Conservation (phyloP, 139 green algal genomes). For the Mesotaenium endlicherianum region DNA sequence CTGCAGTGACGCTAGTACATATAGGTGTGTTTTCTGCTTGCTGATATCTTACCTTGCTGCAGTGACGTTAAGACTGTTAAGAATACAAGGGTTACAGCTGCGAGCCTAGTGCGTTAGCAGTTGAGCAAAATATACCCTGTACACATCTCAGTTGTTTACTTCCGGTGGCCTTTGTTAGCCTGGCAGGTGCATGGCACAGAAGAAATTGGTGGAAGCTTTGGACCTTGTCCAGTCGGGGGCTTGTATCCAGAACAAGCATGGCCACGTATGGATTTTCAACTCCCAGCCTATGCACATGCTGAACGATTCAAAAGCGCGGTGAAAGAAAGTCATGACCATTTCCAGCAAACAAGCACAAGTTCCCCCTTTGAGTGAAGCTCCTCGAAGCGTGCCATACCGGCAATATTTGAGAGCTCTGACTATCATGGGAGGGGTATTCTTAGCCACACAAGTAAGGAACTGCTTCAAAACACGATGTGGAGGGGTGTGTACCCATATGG, state of each 20-base stretch:
- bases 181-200: constrained; percentile 45
- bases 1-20: neutral
- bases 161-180: neutral
- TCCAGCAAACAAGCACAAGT: too few relatives aligned
- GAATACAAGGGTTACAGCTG: neutral
- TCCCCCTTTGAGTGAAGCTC: too few relatives aligned
- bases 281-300: neutral
- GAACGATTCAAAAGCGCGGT: too few relatives aligned
- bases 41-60: neutral
- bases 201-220: constrained; percentile 54
- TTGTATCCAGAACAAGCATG: constrained; percentile 59
- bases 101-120: neutral
- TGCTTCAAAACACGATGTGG: too few relatives aligned
- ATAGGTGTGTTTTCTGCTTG: neutral
- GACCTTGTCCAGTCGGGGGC: constrained; percentile 63
- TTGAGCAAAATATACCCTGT: neutral
- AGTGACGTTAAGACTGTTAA: too few relatives aligned
- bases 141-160: neutral
- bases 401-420: too few relatives aligned
- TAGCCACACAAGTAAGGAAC: too few relatives aligned
- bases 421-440: too few relatives aligned
- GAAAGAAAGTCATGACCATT: too few relatives aligned
- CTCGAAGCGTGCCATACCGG: too few relatives aligned
- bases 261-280: constrained; percentile 11
- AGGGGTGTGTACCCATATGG: too few relatives aligned